Evolutionary conservation across 768 basidiomycete genomes (phyloP).

Genomic region (Strobilomyces dryophilus): DNA sequence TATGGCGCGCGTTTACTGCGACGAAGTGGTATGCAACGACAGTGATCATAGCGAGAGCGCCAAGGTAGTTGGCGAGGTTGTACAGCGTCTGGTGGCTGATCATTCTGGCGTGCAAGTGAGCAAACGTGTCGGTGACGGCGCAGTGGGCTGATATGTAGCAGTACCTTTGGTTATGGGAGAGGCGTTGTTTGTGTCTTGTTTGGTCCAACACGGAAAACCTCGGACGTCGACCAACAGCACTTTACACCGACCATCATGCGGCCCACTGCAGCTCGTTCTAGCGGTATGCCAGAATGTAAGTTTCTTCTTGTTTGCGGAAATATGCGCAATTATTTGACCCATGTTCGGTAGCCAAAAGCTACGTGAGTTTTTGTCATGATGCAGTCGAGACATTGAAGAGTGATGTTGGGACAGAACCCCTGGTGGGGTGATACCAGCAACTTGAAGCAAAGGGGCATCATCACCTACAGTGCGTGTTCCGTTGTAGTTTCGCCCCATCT

Average conservation of each 20-base stretch:
- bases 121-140: not conserved
- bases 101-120: conserved; percentile 39
- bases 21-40: conserved; percentile 90
- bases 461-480: conserved; percentile 68
- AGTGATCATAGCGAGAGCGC: conserved; percentile 80
- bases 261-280: conserved; percentile 47
- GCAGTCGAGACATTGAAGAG: not conserved
- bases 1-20: conserved; percentile 68
- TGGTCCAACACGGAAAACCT: conserved; percentile 29
- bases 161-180: conserved; percentile 16
- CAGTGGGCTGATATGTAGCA: too few species aligned
- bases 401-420: conserved; percentile 49
- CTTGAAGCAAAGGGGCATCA: conserved; percentile 71
- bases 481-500: not conserved
- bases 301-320: conserved; percentile 18
- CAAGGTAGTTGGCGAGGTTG: conserved; percentile 77
- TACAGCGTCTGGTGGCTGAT: conserved; percentile 80
- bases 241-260: conserved; percentile 38
- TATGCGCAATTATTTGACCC: not conserved
- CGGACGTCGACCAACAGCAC: conserved; percentile 18
- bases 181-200: conserved; percentile 31
- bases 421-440: conserved; percentile 88
- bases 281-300: conserved; percentile 85
- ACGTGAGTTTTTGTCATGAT: conserved; percentile 51
- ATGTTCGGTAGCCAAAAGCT: conserved; percentile 60